Percentiles rank a stretch among this genome's conserved stretches.
These are phyloP conservation scores for Fomitopsis palustris DNA, from an alignment of 1,284 basidiomycete genomes.

Conservation along the genomic window DNA sequence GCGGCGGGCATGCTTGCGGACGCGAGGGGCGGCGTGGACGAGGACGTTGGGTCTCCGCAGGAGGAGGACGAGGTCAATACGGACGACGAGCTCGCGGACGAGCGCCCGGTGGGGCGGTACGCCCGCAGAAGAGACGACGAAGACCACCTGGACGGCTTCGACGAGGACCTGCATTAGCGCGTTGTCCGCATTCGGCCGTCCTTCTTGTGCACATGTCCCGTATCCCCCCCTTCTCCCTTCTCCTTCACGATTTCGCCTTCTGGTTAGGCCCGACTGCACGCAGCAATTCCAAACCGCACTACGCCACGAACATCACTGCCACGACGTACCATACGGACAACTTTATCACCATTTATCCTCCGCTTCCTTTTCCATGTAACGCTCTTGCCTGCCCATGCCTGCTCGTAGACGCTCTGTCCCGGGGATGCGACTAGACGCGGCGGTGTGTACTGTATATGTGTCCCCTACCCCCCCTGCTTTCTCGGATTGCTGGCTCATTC, in stretches of 20 bases:
- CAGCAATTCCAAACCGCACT: background rate
- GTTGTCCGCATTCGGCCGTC: background rate
- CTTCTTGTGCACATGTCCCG: background rate
- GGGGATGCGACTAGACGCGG: conserved; percentile 1
- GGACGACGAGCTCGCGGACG: conserved; percentile 41
- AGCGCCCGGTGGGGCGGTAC: conserved; percentile 59
- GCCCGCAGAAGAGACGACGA: conserved; percentile 50
- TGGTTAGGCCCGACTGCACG: background rate
- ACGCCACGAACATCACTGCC: background rate
- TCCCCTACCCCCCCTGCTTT: background rate
- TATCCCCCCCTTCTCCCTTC: background rate
- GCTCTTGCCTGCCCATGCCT: background rate
- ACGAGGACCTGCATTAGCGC: conserved; percentile 20
- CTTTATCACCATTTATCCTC: background rate
- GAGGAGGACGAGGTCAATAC: conserved; percentile 61
- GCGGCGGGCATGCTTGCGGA: conserved; percentile 41
- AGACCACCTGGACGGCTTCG: conserved; percentile 42
- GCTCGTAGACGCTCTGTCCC: background rate
- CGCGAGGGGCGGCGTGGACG: conserved; percentile 36
- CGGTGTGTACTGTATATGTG: background rate
- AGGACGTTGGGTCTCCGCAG: conserved; percentile 52
- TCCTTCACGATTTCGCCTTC: background rate
- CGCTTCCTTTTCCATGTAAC: background rate
- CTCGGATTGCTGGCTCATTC: conserved; percentile 1
- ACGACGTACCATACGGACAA: background rate